These are phyloP conservation scores for Didymella keratinophila DNA, from an alignment of 2,329 filamentous ascomycete species.

Conservation along the genomic window DNA sequence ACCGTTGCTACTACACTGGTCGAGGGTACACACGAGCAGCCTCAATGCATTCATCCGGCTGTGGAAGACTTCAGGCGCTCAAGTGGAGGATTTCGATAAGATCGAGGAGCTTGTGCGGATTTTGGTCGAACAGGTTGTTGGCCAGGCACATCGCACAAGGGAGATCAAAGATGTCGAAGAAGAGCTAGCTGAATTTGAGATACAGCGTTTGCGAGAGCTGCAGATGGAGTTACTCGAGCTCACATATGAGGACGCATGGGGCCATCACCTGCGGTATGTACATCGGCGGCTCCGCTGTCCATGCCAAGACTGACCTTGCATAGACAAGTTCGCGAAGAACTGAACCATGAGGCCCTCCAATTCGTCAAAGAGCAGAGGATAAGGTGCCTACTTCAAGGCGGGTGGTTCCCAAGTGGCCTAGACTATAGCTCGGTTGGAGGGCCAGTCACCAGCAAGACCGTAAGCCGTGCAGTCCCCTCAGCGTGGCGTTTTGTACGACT, in stretches of 20 bases:
- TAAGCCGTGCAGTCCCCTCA: slow-evolving; percentile 56
- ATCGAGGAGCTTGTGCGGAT: slow-evolving; percentile 91
- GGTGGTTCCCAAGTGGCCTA: slow-evolving; percentile 77
- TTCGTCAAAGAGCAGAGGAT: slow-evolving; percentile 98
- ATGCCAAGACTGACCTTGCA: slow-evolving; percentile 31
- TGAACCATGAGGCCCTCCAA: slow-evolving; percentile 88
- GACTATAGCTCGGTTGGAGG: slow-evolving; percentile 60
- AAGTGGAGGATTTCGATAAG: slow-evolving; percentile 89
- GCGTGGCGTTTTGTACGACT: slow-evolving; percentile 85
- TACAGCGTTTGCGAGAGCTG: slow-evolving; percentile 76
- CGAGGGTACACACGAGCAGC: slow-evolving; percentile 82
- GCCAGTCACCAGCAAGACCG: slow-evolving; percentile 52
- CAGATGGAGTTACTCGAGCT: slow-evolving; percentile 94
- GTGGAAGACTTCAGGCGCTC: slow-evolving; percentile 90
- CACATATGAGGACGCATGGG: slow-evolving; percentile 95
- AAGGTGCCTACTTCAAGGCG: slow-evolving; percentile 83
- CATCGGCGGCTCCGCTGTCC: slow-evolving; percentile 3
- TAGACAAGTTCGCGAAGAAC: slow-evolving; percentile 84
- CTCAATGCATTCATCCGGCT: slow-evolving; percentile 88
- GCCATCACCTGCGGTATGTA: slow-evolving; percentile 74
- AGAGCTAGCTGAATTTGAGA: slow-evolving; percentile 84
- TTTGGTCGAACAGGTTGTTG: slow-evolving; percentile 86
- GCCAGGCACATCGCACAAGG: slow-evolving; percentile 79
- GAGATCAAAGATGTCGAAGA: slow-evolving; percentile 89
- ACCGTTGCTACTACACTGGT: slow-evolving; percentile 91